phyloP scores from a whole-genome alignment of 2,329 filamentous ascomycete species.

The Venturia asperata region DNA sequence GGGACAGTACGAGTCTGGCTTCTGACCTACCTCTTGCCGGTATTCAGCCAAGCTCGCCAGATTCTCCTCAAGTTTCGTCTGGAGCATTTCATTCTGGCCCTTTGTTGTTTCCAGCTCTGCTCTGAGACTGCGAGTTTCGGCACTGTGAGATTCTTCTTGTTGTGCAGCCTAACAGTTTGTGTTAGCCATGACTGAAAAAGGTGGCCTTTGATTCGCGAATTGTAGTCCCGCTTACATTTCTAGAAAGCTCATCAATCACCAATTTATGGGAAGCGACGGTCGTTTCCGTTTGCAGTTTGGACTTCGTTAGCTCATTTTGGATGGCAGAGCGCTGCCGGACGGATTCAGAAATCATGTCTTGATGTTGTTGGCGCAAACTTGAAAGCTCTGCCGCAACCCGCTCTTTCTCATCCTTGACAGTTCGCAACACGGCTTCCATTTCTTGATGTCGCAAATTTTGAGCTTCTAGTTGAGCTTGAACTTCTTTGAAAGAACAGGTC shows the following conservation, averaged over 20 bases:
- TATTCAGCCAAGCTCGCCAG: not conserved
- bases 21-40: constrained; percentile 4
- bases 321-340: not conserved
- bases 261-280: not conserved
- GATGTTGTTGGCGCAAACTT: not conserved
- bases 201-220: not conserved
- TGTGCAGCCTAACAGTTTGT: not conserved
- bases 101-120: not conserved
- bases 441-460: not conserved
- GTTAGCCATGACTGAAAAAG: not conserved
- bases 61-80: constrained; percentile 4
- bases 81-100: not conserved
- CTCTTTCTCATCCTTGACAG: not conserved
- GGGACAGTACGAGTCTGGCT: not conserved
- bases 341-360: not conserved
- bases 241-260: not conserved
- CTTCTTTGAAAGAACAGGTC: not conserved
- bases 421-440: not conserved
- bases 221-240: not conserved
- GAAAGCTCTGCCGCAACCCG: not conserved
- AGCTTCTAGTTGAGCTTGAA: not conserved
- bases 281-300: not conserved
- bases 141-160: constrained; percentile 3
- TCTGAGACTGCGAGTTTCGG: not conserved
- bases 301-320: not conserved